A percentile compares a stretch with the other conserved stretches of the same genome.
Evolutionary conservation across 2,329 filamentous ascomycete genomes (phyloP).

Genomic region (Pseudophaeomoniella oleicola): DNA sequence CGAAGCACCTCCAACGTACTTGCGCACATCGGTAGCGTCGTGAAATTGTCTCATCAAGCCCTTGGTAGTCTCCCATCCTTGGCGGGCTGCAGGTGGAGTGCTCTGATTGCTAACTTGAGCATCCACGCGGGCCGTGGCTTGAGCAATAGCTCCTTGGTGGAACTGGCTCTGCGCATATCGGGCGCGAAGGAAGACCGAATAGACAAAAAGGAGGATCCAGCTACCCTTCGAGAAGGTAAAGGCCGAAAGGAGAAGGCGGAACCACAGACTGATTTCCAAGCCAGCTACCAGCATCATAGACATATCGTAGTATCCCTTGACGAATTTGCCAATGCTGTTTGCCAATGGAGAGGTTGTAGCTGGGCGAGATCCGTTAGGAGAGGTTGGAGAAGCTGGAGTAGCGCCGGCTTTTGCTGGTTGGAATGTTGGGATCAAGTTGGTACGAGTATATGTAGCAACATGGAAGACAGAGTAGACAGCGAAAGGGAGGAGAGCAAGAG

Average conservation of each 20-base stretch:
- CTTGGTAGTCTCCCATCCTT: conserved; percentile 74
- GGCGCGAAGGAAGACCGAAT: conserved; percentile 84
- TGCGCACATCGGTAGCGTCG: conserved; percentile 62
- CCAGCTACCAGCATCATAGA: conserved; percentile 87
- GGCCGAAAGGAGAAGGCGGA: conserved; percentile 66
- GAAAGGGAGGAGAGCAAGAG: conserved; percentile 83
- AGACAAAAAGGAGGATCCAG: conserved; percentile 74
- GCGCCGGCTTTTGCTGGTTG: conserved; percentile 46
- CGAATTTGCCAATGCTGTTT: conserved; percentile 77
- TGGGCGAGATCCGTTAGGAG: conserved; percentile 38
- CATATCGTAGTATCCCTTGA: conserved; percentile 94
- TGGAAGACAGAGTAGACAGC: conserved; percentile 97
- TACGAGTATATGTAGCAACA: conserved; percentile 88
- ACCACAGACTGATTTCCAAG: conserved; percentile 78
- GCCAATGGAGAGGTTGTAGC: conserved; percentile 46
- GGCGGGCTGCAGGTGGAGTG: conserved; percentile 63
- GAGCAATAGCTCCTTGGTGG: conserved; percentile 67
- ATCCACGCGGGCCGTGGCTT: conserved; percentile 62
- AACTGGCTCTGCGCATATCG: conserved; percentile 83
- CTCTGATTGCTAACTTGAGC: conserved; percentile 73
- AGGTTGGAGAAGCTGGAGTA: conserved; percentile 39
- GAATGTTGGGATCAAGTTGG: conserved; percentile 80
- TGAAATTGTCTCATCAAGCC: conserved; percentile 56
- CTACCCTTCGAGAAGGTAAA: conserved; percentile 80
- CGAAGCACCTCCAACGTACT: conserved; percentile 44